Base-by-base conservation (phyloP, 2,329 filamentous ascomycete species). In the Colletotrichum melonis region DNA sequence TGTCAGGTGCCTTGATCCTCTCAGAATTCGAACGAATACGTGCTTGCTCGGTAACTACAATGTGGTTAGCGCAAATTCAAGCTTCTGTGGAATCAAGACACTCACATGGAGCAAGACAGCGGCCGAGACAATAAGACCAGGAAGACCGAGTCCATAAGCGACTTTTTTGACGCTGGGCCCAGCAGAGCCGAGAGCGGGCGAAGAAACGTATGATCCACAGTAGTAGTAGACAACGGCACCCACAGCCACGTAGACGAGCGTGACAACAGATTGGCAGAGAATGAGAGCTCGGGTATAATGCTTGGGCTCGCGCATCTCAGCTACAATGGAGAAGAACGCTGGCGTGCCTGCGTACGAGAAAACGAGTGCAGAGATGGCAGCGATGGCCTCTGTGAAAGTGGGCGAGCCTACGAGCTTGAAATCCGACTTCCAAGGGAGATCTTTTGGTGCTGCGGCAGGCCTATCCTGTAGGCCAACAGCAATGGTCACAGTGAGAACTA, bases 121-220 rank as follows among this genome's bases (percentile, higher is more conserved):
- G 5, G 76, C 76, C 5, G 76, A 77, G 58, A 78, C 78, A 8
- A 80, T 54, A 2, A 81, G 74, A 0, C 80, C 80, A 3, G 78
- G 79, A n/a, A 81, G 77, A 7, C 78, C 79, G 19, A 81, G 76
- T 6, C 85, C 86, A 64, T 87, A 87, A 55, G 80, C 80, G 28
- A 86, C 77, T 74, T 83, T 86, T 79, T 87, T 87, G 52, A 86
- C 78, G 0, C 77, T 46, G 0, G 56, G 6, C 0, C 85, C 86
- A 2, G 85, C 86, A 54, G 84, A 86, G 1, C 85, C 86, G 11
- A 88, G 80, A 1, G 85, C 84, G 1, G 86, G 86, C 0, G 84
- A 86, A 1, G 85, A 81, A 8, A 88, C 83, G 59, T 82, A 85
- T 0, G 82, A 83, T 0, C 86, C 86, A 69, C 84, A 86, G 74